Conservation (phyloP, 1,284 basidiomycete species). For the Meripilus lineatus region DNA sequence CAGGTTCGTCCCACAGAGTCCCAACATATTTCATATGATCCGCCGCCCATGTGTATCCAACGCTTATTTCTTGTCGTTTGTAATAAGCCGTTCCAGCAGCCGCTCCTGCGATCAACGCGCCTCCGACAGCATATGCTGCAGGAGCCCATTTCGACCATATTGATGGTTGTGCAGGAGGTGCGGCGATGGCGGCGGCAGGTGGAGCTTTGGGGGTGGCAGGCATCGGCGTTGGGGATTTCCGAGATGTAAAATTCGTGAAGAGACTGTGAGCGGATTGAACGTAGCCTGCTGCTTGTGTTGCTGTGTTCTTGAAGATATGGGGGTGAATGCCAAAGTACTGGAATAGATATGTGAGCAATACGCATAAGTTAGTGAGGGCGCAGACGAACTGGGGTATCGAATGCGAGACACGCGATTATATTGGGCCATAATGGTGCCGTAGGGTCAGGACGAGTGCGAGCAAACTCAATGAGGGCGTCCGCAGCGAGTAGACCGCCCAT, state of each 20-base stretch:
- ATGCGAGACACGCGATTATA: slow-evolving; percentile 79
- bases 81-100: slow-evolving; percentile 84
- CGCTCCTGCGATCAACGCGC: slow-evolving; percentile 74
- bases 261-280: slow-evolving; percentile 61
- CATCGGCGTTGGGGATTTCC: slow-evolving; percentile 24
- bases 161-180: slow-evolving; percentile 22
- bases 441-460: slow-evolving; percentile 55
- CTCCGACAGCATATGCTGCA: slow-evolving; percentile 60
- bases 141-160: slow-evolving; percentile 62
- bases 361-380: background rate
- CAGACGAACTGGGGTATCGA: slow-evolving; percentile 81
- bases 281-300: slow-evolving; percentile 74
- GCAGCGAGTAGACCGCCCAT: slow-evolving; percentile 90
- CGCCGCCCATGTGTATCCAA: slow-evolving; percentile 72
- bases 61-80: slow-evolving; percentile 66
- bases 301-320: slow-evolving; percentile 79
- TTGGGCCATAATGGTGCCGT: slow-evolving; percentile 77
- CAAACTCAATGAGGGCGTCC: slow-evolving; percentile 77
- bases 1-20: slow-evolving; percentile 80
- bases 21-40: slow-evolving; percentile 92
- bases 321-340: slow-evolving; percentile 89
- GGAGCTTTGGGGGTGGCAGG: slow-evolving; percentile 17
- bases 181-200: slow-evolving; percentile 20
- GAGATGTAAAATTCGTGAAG: slow-evolving; percentile 36
- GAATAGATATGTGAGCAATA: background rate